phyloP scores from a whole-genome alignment of 257 asterid species.

The Perilla frutescens region DNA sequence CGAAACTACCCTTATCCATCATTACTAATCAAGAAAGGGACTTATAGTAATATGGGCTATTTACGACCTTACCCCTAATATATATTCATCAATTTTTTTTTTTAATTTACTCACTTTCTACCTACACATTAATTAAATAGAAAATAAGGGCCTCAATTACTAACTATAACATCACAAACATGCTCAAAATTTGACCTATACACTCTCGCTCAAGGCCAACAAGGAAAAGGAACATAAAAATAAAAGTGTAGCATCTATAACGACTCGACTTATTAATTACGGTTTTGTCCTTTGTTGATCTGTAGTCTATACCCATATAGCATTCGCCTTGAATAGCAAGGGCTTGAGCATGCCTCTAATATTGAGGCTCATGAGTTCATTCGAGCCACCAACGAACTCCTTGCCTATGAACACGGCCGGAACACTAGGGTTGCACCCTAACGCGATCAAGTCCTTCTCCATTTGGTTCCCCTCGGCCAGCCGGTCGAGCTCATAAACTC shows the following conservation, averaged over 20 bases:
- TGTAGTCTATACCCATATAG: conserved; percentile 53
- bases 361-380: conserved; percentile 65
- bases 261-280: not conserved
- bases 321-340: conserved; percentile 56
- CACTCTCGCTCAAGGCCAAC: not conserved
- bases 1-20: not conserved
- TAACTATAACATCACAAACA: not conserved
- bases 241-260: not conserved
- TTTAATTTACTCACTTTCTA: too few relatives aligned
- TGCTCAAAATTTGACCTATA: conserved; percentile 26
- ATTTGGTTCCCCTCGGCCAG: conserved; percentile 45
- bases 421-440: conserved; percentile 61
- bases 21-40: not conserved
- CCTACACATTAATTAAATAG: too few relatives aligned
- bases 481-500: conserved; percentile 51
- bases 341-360: conserved; percentile 53
- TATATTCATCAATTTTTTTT: not conserved
- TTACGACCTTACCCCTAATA: not conserved
- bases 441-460: conserved; percentile 48
- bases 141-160: too few relatives aligned
- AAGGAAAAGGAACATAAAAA: not conserved
- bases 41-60: not conserved
- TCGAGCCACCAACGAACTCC: conserved; percentile 62
- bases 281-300: not conserved
- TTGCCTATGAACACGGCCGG: conserved; percentile 68